Percentiles rank a stretch among this genome's conserved stretches.
Evolutionary conservation across 1,284 basidiomycete species (phyloP).

Genomic region (Tilletia caries): DNA sequence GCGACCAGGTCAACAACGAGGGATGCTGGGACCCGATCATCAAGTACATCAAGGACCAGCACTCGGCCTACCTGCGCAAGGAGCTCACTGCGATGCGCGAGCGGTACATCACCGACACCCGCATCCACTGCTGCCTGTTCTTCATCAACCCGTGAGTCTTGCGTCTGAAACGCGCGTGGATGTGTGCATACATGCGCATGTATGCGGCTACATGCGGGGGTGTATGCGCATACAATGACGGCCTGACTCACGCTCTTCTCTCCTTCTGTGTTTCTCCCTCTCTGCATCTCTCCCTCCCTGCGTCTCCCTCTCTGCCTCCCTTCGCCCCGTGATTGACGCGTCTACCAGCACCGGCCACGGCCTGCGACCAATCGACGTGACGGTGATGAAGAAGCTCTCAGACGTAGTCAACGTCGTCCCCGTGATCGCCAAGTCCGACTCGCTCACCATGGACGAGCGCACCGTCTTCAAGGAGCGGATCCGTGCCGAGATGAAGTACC

Average conservation of each 20-base stretch:
- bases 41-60: slow-evolving; percentile 99
- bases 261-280: slow-evolving; percentile 20
- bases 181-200: not conserved
- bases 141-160: slow-evolving; percentile 64
- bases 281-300: too few species aligned
- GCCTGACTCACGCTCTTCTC: slow-evolving; percentile 21
- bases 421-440: slow-evolving; percentile 97
- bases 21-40: slow-evolving; percentile 94
- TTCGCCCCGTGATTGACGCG: too few species aligned
- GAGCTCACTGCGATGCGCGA: slow-evolving; percentile 98
- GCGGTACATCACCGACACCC: slow-evolving; percentile 94
- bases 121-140: slow-evolving; percentile 96
- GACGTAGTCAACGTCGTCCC: slow-evolving; percentile 99
- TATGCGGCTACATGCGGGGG: too few species aligned
- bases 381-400: slow-evolving; percentile 96
- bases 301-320: too few species aligned
- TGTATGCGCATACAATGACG: too few species aligned
- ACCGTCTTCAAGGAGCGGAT: slow-evolving; percentile 92
- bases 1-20: slow-evolving; percentile 98
- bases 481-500: slow-evolving; percentile 83
- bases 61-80: slow-evolving; percentile 96
- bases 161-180: not conserved
- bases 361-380: slow-evolving; percentile 72
- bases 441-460: slow-evolving; percentile 86
- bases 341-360: slow-evolving; percentile 47